A percentile compares a stretch with the other conserved stretches of the same genome.
phyloP scores from a whole-genome alignment of 495 filamentous ascomycete genomes.

The Sporormia fimetaria region DNA sequence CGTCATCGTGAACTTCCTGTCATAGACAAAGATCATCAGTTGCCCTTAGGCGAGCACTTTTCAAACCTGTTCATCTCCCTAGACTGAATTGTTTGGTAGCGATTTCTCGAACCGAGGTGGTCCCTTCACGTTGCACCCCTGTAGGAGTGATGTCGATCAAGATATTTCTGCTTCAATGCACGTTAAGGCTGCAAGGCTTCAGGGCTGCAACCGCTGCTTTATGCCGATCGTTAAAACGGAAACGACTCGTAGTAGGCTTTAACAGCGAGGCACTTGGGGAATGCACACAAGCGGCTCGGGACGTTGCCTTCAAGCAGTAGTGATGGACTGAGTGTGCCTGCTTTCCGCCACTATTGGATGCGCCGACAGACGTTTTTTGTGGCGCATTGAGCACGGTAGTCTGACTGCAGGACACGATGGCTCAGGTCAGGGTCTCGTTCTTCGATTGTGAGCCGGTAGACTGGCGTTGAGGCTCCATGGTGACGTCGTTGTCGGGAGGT shows the following conservation, averaged over 20 bases:
- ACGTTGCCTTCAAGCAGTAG: constrained; percentile 8
- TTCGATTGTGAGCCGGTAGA: no score
- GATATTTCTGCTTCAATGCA: constrained; percentile 25
- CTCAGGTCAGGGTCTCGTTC: no score
- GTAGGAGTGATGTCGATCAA: constrained; percentile 11
- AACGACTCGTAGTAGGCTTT: no score
- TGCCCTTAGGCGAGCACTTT: neutral
- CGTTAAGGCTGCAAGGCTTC: no score
- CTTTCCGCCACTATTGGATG: constrained; percentile 15
- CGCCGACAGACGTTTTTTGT: no score
- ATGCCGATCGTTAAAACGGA: no score
- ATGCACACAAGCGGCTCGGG: constrained; percentile 18
- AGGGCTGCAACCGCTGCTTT: no score
- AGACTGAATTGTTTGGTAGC: constrained; percentile 2
- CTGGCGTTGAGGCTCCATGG: no score
- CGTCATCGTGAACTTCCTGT: constrained; percentile 11
- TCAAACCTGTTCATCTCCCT: neutral
- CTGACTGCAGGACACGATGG: neutral
- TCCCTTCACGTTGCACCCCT: neutral
- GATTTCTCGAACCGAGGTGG: constrained; percentile 7
- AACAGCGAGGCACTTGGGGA: no score
- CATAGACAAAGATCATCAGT: constrained; percentile 9
- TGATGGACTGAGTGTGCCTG: constrained; percentile 8
- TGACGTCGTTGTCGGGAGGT: no score
- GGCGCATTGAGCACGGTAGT: neutral